Conservation (phyloP, 2,329 filamentous ascomycete genomes). For the Macrophomina phaseolina region DNA sequence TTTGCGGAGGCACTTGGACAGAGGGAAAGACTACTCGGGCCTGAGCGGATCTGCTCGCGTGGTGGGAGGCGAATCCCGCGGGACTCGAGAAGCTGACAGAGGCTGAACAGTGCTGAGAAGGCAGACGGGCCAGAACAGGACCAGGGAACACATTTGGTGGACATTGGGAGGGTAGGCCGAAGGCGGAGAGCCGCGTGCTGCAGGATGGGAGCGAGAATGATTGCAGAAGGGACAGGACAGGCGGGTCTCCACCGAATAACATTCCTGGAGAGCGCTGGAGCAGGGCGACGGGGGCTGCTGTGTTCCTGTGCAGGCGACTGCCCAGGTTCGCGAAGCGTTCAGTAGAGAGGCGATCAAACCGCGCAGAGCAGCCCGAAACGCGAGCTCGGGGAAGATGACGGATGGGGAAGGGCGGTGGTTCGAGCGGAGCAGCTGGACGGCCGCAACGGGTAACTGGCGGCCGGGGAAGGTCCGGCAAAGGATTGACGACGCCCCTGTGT, state of each 20-base stretch:
- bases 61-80: conserved; percentile 13
- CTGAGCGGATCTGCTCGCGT: conserved; percentile 20
- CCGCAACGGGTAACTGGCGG: not conserved
- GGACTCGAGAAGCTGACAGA: not conserved
- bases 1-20: not conserved
- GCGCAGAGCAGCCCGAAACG: conserved; percentile 16
- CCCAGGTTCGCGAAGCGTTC: not conserved
- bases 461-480: conserved; percentile 11
- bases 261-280: conserved; percentile 8
- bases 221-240: not conserved
- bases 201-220: not conserved
- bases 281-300: no score
- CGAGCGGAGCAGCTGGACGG: not conserved
- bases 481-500: conserved; percentile 13
- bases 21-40: conserved; percentile 18
- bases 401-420: not conserved
- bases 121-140: conserved; percentile 5
- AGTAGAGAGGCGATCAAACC: conserved; percentile 23
- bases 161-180: not conserved
- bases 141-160: not conserved
- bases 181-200: not conserved
- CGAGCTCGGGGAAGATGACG: not conserved
- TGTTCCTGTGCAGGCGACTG: not conserved
- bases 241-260: conserved; percentile 8
- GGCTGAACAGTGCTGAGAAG: conserved; percentile 11